These are phyloP conservation scores for Aschersonia sp. DNA, from an alignment of 2,329 filamentous ascomycete species.

Conservation along the genomic window DNA sequence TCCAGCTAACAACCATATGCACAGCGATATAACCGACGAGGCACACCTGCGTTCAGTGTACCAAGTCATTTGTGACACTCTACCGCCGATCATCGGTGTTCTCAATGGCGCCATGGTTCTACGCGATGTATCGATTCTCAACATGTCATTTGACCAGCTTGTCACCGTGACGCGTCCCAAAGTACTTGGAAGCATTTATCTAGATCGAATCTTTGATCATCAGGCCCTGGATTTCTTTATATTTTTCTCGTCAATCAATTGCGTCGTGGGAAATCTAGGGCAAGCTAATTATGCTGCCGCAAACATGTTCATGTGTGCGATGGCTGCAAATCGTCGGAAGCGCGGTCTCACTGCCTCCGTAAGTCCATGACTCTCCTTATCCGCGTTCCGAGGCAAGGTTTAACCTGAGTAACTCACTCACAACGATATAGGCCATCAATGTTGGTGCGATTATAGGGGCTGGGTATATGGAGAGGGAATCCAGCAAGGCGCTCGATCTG, in stretches of 20 bases:
- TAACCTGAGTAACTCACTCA: no score
- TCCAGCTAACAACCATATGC: background rate
- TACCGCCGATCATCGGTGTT: constrained; percentile 22
- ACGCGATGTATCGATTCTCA: constrained; percentile 14
- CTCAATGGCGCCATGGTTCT: constrained; percentile 21
- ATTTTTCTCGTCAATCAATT: constrained; percentile 21
- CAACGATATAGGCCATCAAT: constrained; percentile 14
- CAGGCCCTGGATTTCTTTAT: constrained; percentile 24
- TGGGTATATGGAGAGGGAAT: constrained; percentile 20
- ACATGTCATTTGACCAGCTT: constrained; percentile 16
- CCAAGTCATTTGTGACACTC: constrained; percentile 5
- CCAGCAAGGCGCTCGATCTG: constrained; percentile 1
- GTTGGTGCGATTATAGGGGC: constrained; percentile 22
- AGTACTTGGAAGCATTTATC: constrained; percentile 17
- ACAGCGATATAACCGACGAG: constrained; percentile 5
- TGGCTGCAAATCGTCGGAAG: constrained; percentile 12
- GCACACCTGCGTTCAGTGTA: constrained; percentile 2
- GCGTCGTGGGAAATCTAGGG: constrained; percentile 19
- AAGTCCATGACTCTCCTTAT: no score
- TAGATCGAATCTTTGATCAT: constrained; percentile 15
- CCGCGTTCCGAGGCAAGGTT: no score
- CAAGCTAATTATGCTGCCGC: constrained; percentile 23
- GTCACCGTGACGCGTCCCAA: constrained; percentile 18
- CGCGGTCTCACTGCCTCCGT: constrained; percentile 20
- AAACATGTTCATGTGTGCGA: constrained; percentile 9